These are phyloP conservation scores for Neurospora sp. DNA, from an alignment of 495 filamentous ascomycete genomes.

Conservation along the genomic window DNA sequence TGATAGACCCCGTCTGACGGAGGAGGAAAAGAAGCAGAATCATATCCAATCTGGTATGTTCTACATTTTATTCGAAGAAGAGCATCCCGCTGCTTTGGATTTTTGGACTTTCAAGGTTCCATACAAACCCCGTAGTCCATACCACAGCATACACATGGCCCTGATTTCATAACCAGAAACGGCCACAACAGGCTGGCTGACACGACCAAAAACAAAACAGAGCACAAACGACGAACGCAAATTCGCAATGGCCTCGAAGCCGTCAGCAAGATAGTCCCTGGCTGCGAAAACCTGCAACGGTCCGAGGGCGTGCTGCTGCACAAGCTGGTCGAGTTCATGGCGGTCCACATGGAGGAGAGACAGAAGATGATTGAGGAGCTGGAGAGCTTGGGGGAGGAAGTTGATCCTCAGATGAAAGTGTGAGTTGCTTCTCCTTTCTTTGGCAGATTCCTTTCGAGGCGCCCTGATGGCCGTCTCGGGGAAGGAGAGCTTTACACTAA, in stretches of 20 bases:
- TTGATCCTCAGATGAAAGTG: constrained; percentile 12
- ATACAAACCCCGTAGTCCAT: background rate
- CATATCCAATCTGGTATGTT: constrained; percentile 62
- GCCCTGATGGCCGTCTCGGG: background rate
- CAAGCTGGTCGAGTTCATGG: constrained; percentile 64
- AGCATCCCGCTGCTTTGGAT: background rate
- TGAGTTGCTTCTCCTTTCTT: constrained; percentile 2
- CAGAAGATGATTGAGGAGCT: constrained; percentile 39
- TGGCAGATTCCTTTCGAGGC: background rate
- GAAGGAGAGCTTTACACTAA: background rate
- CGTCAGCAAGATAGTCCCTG: constrained; percentile 73
- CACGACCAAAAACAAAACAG: constrained; percentile 22
- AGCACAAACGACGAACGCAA: constrained; percentile 78
- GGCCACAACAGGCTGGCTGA: background rate
- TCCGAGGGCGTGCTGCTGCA: constrained; percentile 78
- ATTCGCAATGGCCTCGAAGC: constrained; percentile 84
- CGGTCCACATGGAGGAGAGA: constrained; percentile 51
- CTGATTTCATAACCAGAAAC: background rate
- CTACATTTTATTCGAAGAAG: background rate
- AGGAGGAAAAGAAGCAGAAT: constrained; percentile 83
- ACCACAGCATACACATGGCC: background rate
- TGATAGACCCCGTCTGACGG: constrained; percentile 69
- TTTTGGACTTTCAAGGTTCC: background rate
- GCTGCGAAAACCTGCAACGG: constrained; percentile 69
- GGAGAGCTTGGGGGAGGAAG: constrained; percentile 13